Percentiles rank a stretch among this genome's conserved stretches.
These are phyloP conservation scores for Begonia loranthoides DNA, from an alignment of 306 rosid species.

Conservation along the genomic window DNA sequence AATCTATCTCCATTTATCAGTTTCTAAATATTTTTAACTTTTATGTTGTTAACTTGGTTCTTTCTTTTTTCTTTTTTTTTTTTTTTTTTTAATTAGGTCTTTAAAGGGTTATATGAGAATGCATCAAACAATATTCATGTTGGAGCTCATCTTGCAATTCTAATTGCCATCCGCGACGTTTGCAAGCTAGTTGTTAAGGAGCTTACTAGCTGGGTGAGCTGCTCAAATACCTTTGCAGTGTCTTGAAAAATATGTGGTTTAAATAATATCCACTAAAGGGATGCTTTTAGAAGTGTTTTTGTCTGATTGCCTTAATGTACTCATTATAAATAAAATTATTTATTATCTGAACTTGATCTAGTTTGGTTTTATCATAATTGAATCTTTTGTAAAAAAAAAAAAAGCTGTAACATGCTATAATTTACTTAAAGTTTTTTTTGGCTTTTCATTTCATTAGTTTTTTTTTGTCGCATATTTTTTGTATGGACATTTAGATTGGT, in stretches of 20 bases:
- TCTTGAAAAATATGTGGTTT: too few species aligned
- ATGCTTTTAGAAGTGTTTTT: too few species aligned
- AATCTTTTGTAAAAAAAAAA: too few species aligned
- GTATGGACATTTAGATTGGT: too few species aligned
- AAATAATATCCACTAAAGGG: too few species aligned
- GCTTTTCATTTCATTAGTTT: conserved; percentile 2
- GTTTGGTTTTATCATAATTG: background rate
- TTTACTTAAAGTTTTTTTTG: conserved; percentile 2
- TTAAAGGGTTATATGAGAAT: conserved; percentile 75
- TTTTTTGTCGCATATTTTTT: too few species aligned
- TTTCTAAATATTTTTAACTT: background rate
- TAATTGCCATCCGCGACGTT: conserved; percentile 95
- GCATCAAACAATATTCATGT: conserved; percentile 62
- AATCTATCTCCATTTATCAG: background rate
- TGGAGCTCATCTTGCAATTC: conserved; percentile 64
- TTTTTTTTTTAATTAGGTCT: conserved; percentile 37
- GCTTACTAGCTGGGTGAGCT: conserved; percentile 91
- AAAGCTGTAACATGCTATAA: too few species aligned
- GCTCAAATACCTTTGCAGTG: background rate
- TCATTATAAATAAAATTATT: too few species aligned
- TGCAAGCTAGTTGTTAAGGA: conserved; percentile 97
- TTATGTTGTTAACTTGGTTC: background rate
- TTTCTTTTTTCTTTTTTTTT: background rate
- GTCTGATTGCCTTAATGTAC: too few species aligned
- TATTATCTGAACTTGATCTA: too few species aligned